phyloP scores from a whole-genome alignment of 2,329 filamentous ascomycete genomes.

The Aspergillus udagawae region DNA sequence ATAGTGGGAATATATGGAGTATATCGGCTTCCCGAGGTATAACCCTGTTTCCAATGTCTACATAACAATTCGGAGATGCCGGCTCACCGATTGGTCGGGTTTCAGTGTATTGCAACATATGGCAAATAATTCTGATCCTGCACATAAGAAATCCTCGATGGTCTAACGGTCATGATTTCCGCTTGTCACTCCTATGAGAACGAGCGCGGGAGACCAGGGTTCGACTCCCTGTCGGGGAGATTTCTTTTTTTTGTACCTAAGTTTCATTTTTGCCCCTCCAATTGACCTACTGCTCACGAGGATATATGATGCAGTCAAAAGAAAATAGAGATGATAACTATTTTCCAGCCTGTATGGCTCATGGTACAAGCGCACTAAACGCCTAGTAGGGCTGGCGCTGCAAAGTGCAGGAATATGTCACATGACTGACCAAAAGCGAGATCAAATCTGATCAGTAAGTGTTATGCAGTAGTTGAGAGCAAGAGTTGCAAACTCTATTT shows the following conservation, averaged over 20 bases:
- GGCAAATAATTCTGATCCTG: rapidly evolving
- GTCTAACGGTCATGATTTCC: neutral
- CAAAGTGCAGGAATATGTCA: neutral
- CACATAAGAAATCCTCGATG: neutral
- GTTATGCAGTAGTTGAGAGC: neutral
- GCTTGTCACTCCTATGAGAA: neutral
- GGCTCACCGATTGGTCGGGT: too few species aligned
- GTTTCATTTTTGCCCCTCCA: neutral
- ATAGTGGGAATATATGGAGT: too few species aligned
- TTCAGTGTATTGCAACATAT: neutral
- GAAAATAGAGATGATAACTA: neutral
- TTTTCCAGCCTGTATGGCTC: neutral
- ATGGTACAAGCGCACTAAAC: neutral
- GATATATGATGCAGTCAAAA: neutral
- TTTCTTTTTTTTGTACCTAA: neutral
- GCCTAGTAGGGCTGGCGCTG: neutral
- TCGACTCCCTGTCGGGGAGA: neutral
- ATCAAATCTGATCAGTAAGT: neutral
- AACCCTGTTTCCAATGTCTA: too few species aligned
- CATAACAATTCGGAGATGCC: too few species aligned
- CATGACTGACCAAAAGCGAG: neutral
- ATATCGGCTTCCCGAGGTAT: too few species aligned
- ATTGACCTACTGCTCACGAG: neutral
- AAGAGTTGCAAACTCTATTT: neutral
- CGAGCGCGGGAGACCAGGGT: neutral